Evolutionary conservation across 1,139 yeast genomes (phyloP), one percentile per base, ranked within the genome.

Genomic region (Pichia sp.): DNA sequence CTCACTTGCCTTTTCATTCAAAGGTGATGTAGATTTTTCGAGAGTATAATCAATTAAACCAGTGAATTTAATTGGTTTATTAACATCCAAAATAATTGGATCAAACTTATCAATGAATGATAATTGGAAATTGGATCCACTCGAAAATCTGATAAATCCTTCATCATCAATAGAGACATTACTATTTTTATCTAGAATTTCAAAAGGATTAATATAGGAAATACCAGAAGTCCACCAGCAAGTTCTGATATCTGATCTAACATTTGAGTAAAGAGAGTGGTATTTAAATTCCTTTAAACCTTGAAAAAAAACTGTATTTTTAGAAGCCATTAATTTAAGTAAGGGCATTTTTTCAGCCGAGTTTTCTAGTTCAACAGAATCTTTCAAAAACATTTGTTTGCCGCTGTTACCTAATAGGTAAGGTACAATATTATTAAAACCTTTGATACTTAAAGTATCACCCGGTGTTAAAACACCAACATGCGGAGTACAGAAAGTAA

Each of bases 201-300:
- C 70, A 59, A 75, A 85, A 0, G 94, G 94, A 59, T 87, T 94
- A 22, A 68, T 67, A 12, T 68, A 60, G 2, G 85, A 76, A 30
- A 85, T 83, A 2, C 85, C 85, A 0, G 95, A 73, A 0, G 95
- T 86, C 73, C 85, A 86, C 82, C 87, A 87, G 29, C 85, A 76
- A 6, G 94, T 81, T 56, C 95, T 74, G 56, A 79, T 81, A 65
- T 87, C 96, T 55, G 86, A 85, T 51, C 84, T 75, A 39, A 83
- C 74, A 63, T 87, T 87, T 6, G 92, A 85, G 60, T 87, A 87
- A 48, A 86, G 65, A 1, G 80, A 64, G 46, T 73, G 70, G 52
- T 76, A 61, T 49, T 71, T 68, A 66, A 87, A 87, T 35, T 53
- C 49, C 30, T 68, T 58, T 48, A 87, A 69, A 0, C 80, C 85